These are phyloP conservation scores for Dioscorea zingiberensis DNA, from an alignment of 106 monocot species.

Conservation along the genomic window DNA sequence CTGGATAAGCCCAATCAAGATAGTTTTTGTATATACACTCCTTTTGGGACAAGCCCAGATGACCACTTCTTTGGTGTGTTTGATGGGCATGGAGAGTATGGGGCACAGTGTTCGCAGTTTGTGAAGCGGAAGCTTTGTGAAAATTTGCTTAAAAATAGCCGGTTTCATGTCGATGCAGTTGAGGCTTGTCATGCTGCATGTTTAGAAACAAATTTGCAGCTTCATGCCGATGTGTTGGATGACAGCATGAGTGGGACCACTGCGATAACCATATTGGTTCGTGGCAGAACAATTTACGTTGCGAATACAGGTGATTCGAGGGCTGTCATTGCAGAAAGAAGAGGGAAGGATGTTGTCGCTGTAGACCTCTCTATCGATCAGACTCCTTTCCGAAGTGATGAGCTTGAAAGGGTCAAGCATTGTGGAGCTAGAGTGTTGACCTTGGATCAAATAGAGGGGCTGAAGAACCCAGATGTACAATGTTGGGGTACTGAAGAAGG, in stretches of 20 bases:
- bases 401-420: constrained; percentile 85
- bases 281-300: constrained; percentile 75
- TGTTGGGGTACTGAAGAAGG: constrained; percentile 84
- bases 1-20: constrained; percentile 93
- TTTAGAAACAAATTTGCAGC: constrained; percentile 68
- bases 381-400: constrained; percentile 85
- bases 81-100: constrained; percentile 94
- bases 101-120: constrained; percentile 93
- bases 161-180: constrained; percentile 50
- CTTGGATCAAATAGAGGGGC: constrained; percentile 91
- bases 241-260: constrained; percentile 98
- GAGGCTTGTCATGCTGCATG: constrained; percentile 71
- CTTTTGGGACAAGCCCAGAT: constrained; percentile 76
- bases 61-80: constrained; percentile 98
- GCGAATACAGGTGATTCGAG: constrained; percentile 95
- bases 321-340: constrained; percentile 82
- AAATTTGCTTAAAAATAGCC: constrained; percentile 68
- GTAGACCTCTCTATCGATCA: constrained; percentile 89
- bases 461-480: constrained; percentile 87
- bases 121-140: constrained; percentile 80
- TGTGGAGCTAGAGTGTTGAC: constrained; percentile 95
- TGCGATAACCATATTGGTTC: constrained; percentile 70
- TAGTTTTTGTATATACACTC: constrained; percentile 84
- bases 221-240: constrained; percentile 76
- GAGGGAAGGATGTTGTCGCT: constrained; percentile 63